Percentiles rank a stretch among this genome's conserved stretches.
These are phyloP conservation scores for Fusarium cyanostomum DNA, from an alignment of 2,329 filamentous ascomycete genomes.

Conservation along the genomic window DNA sequence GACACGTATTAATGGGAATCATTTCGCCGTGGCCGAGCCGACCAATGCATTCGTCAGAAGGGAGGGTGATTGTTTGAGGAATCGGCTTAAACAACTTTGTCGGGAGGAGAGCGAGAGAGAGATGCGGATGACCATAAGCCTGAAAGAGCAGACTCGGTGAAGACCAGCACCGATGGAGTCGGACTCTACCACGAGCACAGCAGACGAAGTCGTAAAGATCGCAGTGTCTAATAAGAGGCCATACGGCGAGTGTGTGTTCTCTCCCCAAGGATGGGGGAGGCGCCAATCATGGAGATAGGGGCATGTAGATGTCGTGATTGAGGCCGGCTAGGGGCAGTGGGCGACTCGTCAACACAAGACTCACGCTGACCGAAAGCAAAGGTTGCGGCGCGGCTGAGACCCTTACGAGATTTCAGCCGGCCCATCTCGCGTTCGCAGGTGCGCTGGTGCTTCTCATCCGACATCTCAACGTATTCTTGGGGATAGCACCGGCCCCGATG, in stretches of 20 bases:
- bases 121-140: conserved; percentile 34
- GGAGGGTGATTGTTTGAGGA: conserved; percentile 16
- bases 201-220: conserved; percentile 38
- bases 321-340: conserved; percentile 61
- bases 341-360: conserved; percentile 65
- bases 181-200: conserved; percentile 40
- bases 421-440: conserved; percentile 96
- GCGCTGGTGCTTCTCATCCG: conserved; percentile 86
- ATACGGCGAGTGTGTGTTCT: conserved; percentile 67
- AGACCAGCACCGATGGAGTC: conserved; percentile 41
- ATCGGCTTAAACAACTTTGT: conserved; percentile 25
- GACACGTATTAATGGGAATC: conserved; percentile 26
- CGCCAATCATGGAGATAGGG: conserved; percentile 56
- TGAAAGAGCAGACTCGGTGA: conserved; percentile 37
- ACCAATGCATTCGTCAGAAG: conserved; percentile 22
- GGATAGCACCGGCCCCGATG: conserved; percentile 86
- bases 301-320: conserved; percentile 49
- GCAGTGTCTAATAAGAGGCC: conserved; percentile 66
- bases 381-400: conserved; percentile 87
- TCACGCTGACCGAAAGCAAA: conserved; percentile 89
- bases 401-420: conserved; percentile 88
- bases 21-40: conserved; percentile 24
- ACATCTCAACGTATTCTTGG: conserved; percentile 97
- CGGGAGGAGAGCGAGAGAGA: conserved; percentile 13
- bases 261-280: conserved; percentile 58